These are phyloP conservation scores for Heritiera littoralis DNA, from an alignment of 345 rosid genomes.

Conservation along the genomic window DNA sequence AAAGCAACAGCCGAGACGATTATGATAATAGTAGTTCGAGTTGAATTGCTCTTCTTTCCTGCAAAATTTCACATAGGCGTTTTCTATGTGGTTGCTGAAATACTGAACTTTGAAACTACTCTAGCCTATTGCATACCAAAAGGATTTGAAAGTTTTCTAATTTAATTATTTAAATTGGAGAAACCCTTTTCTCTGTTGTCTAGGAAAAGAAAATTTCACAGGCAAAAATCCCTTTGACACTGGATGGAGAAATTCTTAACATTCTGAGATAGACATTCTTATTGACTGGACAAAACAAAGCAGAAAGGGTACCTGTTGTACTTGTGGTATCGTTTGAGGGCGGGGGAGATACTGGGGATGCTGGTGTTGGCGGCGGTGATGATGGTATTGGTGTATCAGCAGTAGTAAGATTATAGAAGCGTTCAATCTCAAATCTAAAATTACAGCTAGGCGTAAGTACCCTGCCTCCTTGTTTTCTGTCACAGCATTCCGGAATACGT, in stretches of 20 bases:
- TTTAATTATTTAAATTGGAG: background rate
- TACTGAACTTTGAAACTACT: background rate
- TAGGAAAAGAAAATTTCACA: background rate
- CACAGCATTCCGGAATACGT: constrained; percentile 4
- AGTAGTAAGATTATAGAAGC: constrained; percentile 18
- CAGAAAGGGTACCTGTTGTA: background rate
- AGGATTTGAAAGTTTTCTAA: background rate
- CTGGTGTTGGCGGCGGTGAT: background rate
- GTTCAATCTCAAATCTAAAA: constrained; percentile 32
- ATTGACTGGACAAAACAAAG: background rate
- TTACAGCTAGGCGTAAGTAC: constrained; percentile 30
- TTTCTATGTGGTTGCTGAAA: background rate
- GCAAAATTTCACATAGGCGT: background rate
- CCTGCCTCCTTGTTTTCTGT: constrained; percentile 28
- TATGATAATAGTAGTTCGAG: constrained; percentile 8
- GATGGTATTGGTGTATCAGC: background rate
- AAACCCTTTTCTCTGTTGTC: background rate
- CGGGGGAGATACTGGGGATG: background rate
- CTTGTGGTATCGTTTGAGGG: constrained; percentile 4
- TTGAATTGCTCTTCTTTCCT: constrained; percentile 22
- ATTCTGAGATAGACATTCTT: too few relatives aligned
- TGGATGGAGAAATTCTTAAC: too few relatives aligned
- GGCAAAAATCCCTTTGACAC: background rate
- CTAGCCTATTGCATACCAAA: background rate
- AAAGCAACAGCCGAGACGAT: constrained; percentile 9